phyloP scores from a whole-genome alignment of 2,329 filamentous ascomycete species.

The Pyrenophora seminiperda region DNA sequence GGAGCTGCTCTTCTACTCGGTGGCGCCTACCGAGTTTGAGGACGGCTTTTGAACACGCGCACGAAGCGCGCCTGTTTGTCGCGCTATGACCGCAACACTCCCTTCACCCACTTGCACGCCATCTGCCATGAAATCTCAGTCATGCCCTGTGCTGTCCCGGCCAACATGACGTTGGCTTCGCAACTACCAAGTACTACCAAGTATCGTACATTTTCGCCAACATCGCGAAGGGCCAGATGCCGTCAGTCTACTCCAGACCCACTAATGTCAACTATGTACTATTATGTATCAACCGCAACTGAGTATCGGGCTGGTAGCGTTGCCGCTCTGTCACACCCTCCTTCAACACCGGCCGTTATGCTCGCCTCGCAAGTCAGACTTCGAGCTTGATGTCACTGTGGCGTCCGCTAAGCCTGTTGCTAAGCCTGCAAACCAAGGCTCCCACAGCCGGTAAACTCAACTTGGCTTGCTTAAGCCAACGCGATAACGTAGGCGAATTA shows the following conservation, averaged over 20 bases:
- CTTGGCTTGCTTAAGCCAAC: conserved; percentile 18
- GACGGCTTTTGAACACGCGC: conserved; percentile 23
- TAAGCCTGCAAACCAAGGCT: conserved; percentile 10
- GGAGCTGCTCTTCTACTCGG: conserved; percentile 7
- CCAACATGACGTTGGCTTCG: conserved; percentile 9
- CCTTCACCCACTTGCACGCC: conserved; percentile 6
- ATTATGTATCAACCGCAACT: neutral
- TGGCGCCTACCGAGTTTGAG: conserved; percentile 15
- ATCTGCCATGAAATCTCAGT: conserved; percentile 21
- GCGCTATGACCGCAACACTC: conserved; percentile 25
- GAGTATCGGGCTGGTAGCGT: neutral
- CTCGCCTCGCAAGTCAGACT: neutral
- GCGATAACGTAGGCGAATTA: conserved; percentile 3
- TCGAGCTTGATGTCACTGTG: conserved; percentile 14
- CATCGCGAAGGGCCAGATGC: neutral
- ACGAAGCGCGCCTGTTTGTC: conserved; percentile 7
- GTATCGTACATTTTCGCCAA: neutral
- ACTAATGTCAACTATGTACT: neutral
- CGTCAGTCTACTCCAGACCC: neutral
- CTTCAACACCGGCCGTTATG: conserved; percentile 1
- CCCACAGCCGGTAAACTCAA: conserved; percentile 6
- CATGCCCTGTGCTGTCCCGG: conserved; percentile 9
- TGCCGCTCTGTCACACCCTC: neutral
- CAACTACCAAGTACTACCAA: no score
- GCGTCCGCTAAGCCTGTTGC: conserved; percentile 10